Conservation (phyloP, 306 rosid genomes). For the Coriaria nepalensis region DNA sequence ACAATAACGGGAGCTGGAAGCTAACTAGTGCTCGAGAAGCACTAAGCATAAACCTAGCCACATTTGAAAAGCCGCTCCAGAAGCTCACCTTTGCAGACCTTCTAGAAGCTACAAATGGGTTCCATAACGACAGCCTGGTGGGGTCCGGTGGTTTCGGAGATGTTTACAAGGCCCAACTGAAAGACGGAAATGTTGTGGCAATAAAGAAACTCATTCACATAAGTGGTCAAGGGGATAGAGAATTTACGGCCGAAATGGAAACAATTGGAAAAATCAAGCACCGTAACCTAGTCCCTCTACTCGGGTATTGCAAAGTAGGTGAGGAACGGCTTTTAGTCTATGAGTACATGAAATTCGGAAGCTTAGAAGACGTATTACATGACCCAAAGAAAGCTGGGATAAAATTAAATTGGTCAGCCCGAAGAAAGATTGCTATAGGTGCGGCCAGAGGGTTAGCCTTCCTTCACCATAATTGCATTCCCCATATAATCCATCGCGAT, state of each 20-base stretch:
- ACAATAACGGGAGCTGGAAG: conserved; percentile 50
- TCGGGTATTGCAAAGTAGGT: conserved; percentile 88
- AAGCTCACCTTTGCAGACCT: conserved; percentile 90
- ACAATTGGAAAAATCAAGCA: conserved; percentile 96
- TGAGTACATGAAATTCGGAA: conserved; percentile 87
- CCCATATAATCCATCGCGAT: conserved; percentile 92
- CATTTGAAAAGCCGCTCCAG: conserved; percentile 75
- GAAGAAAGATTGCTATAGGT: conserved; percentile 86
- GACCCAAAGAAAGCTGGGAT: conserved; percentile 56
- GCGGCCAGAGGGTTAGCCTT: conserved; percentile 89
- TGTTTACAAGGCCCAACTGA: conserved; percentile 82
- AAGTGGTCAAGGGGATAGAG: conserved; percentile 95
- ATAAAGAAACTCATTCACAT: conserved; percentile 83
- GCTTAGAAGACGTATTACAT: conserved; percentile 85
- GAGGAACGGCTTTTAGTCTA: conserved; percentile 90
- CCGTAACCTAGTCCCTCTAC: conserved; percentile 81
- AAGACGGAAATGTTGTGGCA: conserved; percentile 80
- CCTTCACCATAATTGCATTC: conserved; percentile 84
- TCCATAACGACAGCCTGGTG: conserved; percentile 68
- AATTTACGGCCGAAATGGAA: conserved; percentile 98
- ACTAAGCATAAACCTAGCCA: conserved; percentile 70
- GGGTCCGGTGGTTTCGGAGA: conserved; percentile 92
- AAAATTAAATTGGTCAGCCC: conserved; percentile 65
- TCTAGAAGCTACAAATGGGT: conserved; percentile 78
- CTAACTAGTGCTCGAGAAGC: conserved; percentile 68